A percentile compares a stretch with the other conserved stretches of the same genome.
phyloP scores from a whole-genome alignment of 805 yeast species.

The Nadsonia fulvescens region DNA sequence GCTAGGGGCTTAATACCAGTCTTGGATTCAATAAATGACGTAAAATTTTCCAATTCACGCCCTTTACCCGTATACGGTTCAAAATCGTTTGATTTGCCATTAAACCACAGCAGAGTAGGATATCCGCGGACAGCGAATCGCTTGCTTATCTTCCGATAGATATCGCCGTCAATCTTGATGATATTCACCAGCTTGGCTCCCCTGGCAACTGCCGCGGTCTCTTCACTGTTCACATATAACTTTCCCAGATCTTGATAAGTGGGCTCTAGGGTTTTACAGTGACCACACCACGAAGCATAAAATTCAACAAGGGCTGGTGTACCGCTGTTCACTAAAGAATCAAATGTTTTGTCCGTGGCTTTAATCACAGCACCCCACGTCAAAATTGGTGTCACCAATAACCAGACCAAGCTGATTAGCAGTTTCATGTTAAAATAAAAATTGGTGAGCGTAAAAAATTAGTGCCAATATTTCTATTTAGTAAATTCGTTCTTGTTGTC shows the following conservation, averaged over 20 bases:
- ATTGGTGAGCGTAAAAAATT: no score
- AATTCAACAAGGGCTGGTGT: conserved; percentile 53
- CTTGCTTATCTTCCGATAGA: conserved; percentile 31
- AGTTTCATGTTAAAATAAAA: no score
- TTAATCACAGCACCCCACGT: no score
- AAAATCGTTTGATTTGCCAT: conserved; percentile 31
- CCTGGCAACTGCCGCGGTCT: no score
- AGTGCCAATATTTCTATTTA: no score
- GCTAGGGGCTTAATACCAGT: no score
- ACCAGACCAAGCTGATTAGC: no score
- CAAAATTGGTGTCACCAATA: no score
- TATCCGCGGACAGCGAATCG: conserved; percentile 41
- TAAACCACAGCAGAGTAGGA: conserved; percentile 46
- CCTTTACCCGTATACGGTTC: no score
- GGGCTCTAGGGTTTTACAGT: conserved; percentile 80
- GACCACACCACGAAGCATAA: conserved; percentile 82
- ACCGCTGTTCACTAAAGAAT: conserved; percentile 35
- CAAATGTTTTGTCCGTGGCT: conserved; percentile 50
- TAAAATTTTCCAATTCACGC: conserved; percentile 31
- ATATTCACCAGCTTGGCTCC: no score
- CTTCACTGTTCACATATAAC: conserved; percentile 32
- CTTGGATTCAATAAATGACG: conserved; percentile 37
- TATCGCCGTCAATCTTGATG: conserved; percentile 45
- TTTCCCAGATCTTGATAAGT: conserved; percentile 66
- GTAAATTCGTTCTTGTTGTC: no score